Percentiles rank a stretch among this genome's conserved stretches.
phyloP scores from a whole-genome alignment of 129 eudicot species.

The Flaveria ramosissima region DNA sequence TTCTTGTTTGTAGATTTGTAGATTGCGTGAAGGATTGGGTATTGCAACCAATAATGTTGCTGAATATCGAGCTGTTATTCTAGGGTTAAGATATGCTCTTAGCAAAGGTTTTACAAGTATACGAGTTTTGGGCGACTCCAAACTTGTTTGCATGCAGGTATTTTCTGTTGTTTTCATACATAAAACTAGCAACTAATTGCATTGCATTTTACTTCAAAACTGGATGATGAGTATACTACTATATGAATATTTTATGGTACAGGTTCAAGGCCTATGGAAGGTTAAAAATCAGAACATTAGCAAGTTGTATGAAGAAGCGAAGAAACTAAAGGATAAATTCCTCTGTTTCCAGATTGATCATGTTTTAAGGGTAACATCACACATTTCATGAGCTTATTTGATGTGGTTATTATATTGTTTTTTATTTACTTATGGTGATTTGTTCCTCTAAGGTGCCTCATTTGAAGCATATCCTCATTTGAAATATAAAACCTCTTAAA shows the following conservation, averaged over 20 bases:
- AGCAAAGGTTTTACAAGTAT: constrained; percentile 84
- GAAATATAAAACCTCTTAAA: neutral
- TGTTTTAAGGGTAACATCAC: constrained; percentile 66
- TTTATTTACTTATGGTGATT: constrained; percentile 7
- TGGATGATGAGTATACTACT: neutral
- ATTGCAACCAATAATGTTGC: constrained; percentile 83
- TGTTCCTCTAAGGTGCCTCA: neutral
- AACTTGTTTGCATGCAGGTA: constrained; percentile 99
- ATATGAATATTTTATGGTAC: constrained; percentile 16
- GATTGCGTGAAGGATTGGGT: constrained; percentile 94
- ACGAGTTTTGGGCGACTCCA: constrained; percentile 84
- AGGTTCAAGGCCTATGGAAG: constrained; percentile 96
- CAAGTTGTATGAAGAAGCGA: constrained; percentile 73
- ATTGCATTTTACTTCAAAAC: neutral
- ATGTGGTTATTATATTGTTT: constrained; percentile 2
- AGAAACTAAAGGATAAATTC: constrained; percentile 72
- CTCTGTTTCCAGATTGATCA: constrained; percentile 73
- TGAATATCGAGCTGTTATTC: constrained; percentile 85
- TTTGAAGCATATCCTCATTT: neutral
- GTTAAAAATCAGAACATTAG: constrained; percentile 73
- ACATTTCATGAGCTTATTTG: constrained; percentile 8
- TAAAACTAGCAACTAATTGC: neutral
- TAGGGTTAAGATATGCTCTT: constrained; percentile 88
- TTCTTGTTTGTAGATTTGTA: constrained; percentile 59
- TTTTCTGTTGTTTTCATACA: neutral